phyloP scores from a whole-genome alignment of 768 basidiomycete genomes.

The Boletus coccyginus region DNA sequence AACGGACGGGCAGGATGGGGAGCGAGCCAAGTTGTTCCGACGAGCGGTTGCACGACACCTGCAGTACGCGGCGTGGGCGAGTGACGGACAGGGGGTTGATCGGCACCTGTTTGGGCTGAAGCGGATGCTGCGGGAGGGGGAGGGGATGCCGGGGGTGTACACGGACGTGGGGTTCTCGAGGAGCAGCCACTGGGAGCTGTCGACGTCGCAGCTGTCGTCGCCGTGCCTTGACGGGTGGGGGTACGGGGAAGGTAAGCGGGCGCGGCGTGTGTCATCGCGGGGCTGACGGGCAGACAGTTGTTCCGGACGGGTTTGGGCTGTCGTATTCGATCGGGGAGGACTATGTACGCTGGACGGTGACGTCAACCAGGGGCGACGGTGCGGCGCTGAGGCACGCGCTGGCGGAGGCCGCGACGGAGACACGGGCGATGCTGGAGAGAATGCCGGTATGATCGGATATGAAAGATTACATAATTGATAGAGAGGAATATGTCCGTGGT shows the following conservation, averaged over 20 bases:
- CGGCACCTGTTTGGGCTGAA: constrained; percentile 94
- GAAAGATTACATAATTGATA: constrained; percentile 28
- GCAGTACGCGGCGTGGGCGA: constrained; percentile 87
- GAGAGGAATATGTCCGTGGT: constrained; percentile 20
- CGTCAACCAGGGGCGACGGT: constrained; percentile 57
- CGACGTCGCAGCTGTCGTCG: constrained; percentile 83
- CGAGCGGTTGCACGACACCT: constrained; percentile 79
- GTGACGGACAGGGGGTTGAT: constrained; percentile 93
- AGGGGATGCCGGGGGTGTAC: constrained; percentile 72
- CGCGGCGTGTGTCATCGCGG: background rate
- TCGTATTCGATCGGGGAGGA: constrained; percentile 86
- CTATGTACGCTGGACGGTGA: constrained; percentile 90
- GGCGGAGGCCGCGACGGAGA: constrained; percentile 77
- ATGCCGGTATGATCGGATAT: constrained; percentile 34
- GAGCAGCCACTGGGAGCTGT: constrained; percentile 89
- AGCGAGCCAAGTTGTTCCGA: constrained; percentile 67
- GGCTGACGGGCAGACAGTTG: constrained; percentile 51
- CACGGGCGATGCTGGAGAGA: constrained; percentile 68
- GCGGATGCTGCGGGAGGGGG: constrained; percentile 71
- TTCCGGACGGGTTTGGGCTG: constrained; percentile 87
- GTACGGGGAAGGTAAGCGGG: constrained; percentile 80
- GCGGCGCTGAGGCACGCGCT: constrained; percentile 65
- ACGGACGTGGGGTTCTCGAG: constrained; percentile 63
- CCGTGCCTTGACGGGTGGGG: constrained; percentile 93
- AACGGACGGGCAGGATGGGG: constrained; percentile 40